Evolutionary conservation across 441 rosid species (phyloP).

Genomic region (Geranium incanum): DNA sequence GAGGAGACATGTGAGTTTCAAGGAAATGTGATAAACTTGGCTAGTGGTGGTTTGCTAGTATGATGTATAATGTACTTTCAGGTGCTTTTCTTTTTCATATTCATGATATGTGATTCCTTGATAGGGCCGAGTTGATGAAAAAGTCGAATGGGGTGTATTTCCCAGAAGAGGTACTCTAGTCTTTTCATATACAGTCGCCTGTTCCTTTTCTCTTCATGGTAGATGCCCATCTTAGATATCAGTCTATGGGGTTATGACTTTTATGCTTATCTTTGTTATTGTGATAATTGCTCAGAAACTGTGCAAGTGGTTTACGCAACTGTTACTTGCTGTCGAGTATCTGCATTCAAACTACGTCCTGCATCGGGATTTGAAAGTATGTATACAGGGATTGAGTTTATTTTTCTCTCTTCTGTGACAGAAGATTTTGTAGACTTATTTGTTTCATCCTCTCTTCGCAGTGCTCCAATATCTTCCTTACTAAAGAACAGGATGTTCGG

Average conservation of each 20-base stretch:
- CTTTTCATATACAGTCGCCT: not conserved
- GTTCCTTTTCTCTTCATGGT: not conserved
- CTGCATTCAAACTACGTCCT: conserved; percentile 83
- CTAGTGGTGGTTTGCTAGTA: conserved; percentile 15
- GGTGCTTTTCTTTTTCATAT: conserved; percentile 7
- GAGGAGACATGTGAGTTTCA: conserved; percentile 91
- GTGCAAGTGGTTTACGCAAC: conserved; percentile 93
- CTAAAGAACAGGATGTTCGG: conserved; percentile 87
- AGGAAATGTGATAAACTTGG: conserved; percentile 3
- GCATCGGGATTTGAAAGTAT: conserved; percentile 87
- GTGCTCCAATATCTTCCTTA: conserved; percentile 96
- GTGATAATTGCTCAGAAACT: conserved; percentile 49
- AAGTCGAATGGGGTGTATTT: conserved; percentile 73
- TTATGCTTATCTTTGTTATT: not conserved
- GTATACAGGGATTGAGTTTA: conserved; percentile 16
- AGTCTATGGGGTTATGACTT: conserved; percentile 19
- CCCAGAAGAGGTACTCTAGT: conserved; percentile 69
- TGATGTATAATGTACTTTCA: not conserved
- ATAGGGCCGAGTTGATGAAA: conserved; percentile 91
- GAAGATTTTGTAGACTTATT: conserved; percentile 25
- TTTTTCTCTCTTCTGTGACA: not conserved
- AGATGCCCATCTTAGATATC: conserved; percentile 10
- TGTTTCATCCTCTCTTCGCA: conserved; percentile 26
- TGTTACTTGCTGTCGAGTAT: conserved; percentile 80
- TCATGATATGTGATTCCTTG: conserved; percentile 20